A percentile compares a stretch with the other conserved stretches of the same genome.
These are phyloP conservation scores for Boletales sp. DNA, from an alignment of 768 basidiomycete species.

Conservation along the genomic window DNA sequence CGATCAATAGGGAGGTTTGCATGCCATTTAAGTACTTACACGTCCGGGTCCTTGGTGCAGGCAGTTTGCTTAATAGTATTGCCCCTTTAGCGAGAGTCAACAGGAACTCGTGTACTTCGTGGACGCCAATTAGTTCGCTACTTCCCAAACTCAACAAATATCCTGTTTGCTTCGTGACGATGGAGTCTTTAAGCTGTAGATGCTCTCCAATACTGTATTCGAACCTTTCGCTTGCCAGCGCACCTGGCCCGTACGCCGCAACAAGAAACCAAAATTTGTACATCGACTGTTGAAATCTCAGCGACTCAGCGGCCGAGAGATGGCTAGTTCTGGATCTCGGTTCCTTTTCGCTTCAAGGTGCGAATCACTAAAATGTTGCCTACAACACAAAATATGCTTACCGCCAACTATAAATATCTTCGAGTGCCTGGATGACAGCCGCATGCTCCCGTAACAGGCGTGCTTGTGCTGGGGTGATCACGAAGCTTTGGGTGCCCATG, in stretches of 20 bases:
- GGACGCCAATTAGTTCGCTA: constrained; percentile 19
- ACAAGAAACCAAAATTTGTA: constrained; percentile 29
- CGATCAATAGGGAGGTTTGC: background rate
- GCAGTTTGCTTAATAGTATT: background rate
- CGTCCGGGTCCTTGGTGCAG: background rate
- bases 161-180: constrained; percentile 1
- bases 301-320: constrained; percentile 31
- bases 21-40: background rate
- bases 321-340: constrained; percentile 28
- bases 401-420: constrained; percentile 41
- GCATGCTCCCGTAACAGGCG: constrained; percentile 23
- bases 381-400: constrained; percentile 8
- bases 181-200: constrained; percentile 4
- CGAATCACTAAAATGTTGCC: background rate
- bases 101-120: constrained; percentile 18
- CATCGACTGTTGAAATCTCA: constrained; percentile 27
- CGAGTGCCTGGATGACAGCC: constrained; percentile 25
- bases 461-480: constrained; percentile 19
- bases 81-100: constrained; percentile 16
- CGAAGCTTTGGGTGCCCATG: constrained; percentile 1
- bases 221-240: background rate
- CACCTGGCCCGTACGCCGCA: constrained; percentile 3
- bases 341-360: constrained; percentile 33
- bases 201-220: background rate
- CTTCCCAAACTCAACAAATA: constrained; percentile 10